These are phyloP conservation scores for Talaromyces sp. DNA, from an alignment of 2,329 filamentous ascomycete genomes.

Conservation along the genomic window DNA sequence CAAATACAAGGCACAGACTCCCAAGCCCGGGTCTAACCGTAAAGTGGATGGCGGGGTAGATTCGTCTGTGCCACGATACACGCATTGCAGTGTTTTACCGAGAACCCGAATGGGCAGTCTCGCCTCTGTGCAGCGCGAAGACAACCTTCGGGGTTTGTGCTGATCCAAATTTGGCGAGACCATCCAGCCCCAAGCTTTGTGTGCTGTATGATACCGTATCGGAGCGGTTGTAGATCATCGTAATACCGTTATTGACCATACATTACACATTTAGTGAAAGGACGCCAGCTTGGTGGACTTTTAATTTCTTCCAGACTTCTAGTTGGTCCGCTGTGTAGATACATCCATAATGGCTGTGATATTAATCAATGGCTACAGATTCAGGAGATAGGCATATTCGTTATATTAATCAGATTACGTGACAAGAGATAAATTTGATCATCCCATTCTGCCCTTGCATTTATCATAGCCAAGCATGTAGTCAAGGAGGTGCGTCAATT, in stretches of 20 bases:
- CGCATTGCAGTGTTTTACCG: background rate
- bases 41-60: conserved; percentile 1
- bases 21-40: background rate
- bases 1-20: background rate
- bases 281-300: background rate
- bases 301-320: background rate
- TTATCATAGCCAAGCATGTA: background rate
- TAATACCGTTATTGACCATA: background rate
- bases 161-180: background rate
- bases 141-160: background rate
- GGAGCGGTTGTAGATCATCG: background rate
- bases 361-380: background rate
- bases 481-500: background rate
- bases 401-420: background rate
- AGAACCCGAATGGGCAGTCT: conserved; percentile 2
- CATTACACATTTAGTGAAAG: background rate
- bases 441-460: background rate
- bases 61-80: background rate
- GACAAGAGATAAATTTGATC: background rate
- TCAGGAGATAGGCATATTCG: background rate
- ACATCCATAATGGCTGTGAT: background rate
- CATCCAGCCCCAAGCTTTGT: background rate
- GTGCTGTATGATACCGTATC: background rate
- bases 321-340: background rate
- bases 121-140: background rate